These are phyloP conservation scores for Rhizopogon vinicolor DNA, from an alignment of 768 basidiomycete genomes.

Conservation along the genomic window DNA sequence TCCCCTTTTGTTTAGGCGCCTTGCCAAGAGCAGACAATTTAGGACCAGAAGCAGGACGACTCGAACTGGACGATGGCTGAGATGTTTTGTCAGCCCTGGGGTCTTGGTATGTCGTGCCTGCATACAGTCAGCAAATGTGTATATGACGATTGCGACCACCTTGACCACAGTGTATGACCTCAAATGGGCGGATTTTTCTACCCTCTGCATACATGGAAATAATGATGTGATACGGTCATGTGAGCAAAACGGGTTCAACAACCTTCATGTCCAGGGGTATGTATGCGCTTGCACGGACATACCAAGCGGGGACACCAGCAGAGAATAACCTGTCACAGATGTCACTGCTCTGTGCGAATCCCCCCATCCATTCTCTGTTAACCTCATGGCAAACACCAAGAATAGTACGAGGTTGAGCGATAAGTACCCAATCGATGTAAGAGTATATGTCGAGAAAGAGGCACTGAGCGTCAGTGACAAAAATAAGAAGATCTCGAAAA, in stretches of 20 bases:
- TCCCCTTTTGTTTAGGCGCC: neutral
- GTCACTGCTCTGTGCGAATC: neutral
- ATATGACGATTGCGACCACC: neutral
- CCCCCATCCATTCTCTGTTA: neutral
- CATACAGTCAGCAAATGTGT: neutral
- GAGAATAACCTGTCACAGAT: neutral
- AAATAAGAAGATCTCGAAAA: no score
- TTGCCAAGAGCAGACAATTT: neutral
- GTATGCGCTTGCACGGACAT: neutral
- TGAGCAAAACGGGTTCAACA: neutral
- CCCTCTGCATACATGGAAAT: neutral
- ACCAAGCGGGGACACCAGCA: neutral
- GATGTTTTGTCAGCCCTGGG: neutral
- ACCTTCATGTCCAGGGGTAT: neutral
- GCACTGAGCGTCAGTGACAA: no score
- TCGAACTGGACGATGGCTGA: neutral
- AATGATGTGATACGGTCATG: neutral
- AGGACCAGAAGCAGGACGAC: neutral
- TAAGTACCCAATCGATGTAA: neutral
- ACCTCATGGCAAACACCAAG: neutral
- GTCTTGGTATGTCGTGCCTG: neutral
- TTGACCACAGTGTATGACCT: neutral
- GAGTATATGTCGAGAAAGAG: conserved; percentile 2
- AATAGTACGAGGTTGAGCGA: neutral
- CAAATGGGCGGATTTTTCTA: neutral